Percentiles rank a stretch among this genome's conserved stretches.
These are phyloP conservation scores for Macrolepiota dolichaula DNA, from an alignment of 768 basidiomycete genomes.

Conservation along the genomic window DNA sequence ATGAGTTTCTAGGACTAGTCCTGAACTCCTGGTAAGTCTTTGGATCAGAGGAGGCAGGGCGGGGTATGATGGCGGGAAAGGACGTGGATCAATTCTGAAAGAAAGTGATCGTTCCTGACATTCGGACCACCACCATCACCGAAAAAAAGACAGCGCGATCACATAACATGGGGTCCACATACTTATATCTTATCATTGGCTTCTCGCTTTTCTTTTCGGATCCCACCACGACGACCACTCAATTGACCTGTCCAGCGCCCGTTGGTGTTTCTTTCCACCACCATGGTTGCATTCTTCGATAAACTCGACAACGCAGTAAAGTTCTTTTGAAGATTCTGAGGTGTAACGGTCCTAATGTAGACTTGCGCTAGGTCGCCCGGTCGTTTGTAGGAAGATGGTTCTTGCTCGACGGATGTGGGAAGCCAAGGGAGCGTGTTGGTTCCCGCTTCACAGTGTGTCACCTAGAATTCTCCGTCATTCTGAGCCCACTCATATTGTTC, in stretches of 20 bases:
- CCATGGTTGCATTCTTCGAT: constrained; percentile 21
- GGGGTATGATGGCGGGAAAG: neutral
- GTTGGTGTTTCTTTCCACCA: neutral
- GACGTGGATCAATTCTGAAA: neutral
- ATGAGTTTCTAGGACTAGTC: neutral
- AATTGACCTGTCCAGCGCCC: neutral
- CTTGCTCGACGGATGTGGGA: constrained; percentile 68
- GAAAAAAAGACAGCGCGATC: neutral
- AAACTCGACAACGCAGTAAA: constrained; percentile 27
- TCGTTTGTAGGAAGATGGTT: constrained; percentile 64
- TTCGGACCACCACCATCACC: neutral
- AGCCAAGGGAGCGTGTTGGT: constrained; percentile 56
- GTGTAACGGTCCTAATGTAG: neutral
- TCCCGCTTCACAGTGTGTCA: constrained; percentile 54
- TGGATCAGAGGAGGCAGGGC: neutral
- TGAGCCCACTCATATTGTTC: neutral
- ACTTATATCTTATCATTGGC: neutral
- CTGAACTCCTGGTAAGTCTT: neutral
- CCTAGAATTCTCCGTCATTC: neutral
- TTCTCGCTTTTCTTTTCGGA: neutral
- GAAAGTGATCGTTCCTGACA: neutral
- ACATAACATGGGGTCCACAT: neutral
- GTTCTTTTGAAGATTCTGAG: neutral
- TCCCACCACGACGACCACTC: neutral
- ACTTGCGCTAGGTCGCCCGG: constrained; percentile 37